Percentiles rank a stretch among this genome's conserved stretches.
phyloP scores from a whole-genome alignment of 176 grass and related monocot species.

The Urochloa ruziziensis region DNA sequence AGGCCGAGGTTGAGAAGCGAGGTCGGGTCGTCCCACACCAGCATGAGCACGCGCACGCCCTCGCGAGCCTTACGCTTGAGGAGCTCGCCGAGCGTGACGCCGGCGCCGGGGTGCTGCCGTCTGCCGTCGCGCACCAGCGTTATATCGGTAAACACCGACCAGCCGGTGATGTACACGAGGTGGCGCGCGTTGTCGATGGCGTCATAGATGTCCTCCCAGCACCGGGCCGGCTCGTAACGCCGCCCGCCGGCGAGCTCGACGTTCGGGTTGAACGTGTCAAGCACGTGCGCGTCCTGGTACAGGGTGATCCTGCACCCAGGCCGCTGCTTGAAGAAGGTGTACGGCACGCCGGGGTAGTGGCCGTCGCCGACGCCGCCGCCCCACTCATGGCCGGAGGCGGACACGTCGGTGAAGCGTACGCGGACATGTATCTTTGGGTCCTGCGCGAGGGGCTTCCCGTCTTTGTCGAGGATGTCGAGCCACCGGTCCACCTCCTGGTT shows the following conservation, averaged over 20 bases:
- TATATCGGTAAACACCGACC: conserved; percentile 24
- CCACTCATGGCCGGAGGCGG: no score
- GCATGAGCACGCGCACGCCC: neutral
- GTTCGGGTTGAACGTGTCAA: neutral
- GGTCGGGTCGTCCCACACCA: neutral
- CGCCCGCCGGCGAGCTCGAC: no score
- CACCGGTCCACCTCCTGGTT: no score
- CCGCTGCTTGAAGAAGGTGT: neutral
- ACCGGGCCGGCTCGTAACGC: no score
- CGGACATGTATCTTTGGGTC: no score
- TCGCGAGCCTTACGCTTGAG: neutral
- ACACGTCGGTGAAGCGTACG: no score
- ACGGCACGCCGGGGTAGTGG: no score
- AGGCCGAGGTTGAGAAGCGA: no score
- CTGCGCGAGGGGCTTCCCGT: no score
- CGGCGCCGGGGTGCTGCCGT: neutral
- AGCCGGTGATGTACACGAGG: conserved; percentile 23
- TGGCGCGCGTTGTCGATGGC: conserved; percentile 15
- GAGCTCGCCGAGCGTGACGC: neutral
- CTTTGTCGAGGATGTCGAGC: no score
- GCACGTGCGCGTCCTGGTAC: neutral
- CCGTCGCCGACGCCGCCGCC: no score
- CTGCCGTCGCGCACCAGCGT: neutral
- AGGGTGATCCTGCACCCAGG: neutral
- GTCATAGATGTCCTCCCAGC: no score